These are phyloP conservation scores for Pythium rhizo-oryzae DNA, from an alignment of 352 stramenopile genomes.

Conservation along the genomic window DNA sequence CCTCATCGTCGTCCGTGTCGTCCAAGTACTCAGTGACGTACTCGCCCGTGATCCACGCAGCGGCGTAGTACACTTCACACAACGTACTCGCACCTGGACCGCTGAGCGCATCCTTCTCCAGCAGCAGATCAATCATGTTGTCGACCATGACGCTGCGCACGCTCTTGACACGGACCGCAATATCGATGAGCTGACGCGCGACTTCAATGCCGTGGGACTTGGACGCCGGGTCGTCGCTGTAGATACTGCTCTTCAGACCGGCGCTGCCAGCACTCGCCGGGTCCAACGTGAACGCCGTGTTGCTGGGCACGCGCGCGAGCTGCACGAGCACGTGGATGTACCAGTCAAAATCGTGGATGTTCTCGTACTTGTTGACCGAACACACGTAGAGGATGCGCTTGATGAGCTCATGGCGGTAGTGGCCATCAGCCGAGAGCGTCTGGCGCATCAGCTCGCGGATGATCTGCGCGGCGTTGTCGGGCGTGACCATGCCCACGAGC, in stretches of 20 bases:
- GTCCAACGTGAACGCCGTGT: constrained; percentile 45
- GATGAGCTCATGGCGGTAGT: constrained; percentile 96
- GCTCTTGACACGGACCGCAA: constrained; percentile 96
- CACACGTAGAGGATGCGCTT: constrained; percentile 97
- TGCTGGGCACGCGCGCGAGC: constrained; percentile 91
- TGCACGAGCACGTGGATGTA: constrained; percentile 98
- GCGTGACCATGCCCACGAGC: constrained; percentile 95
- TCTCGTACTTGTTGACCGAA: constrained; percentile 97
- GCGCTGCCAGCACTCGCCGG: constrained; percentile 25
- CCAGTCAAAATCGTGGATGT: constrained; percentile 98
- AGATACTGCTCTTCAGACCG: constrained; percentile 43
- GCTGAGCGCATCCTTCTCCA: constrained; percentile 84
- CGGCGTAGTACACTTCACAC: constrained; percentile 93
- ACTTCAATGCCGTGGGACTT: constrained; percentile 86
- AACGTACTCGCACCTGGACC: constrained; percentile 82
- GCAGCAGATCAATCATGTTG: constrained; percentile 94
- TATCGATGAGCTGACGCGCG: constrained; percentile 95
- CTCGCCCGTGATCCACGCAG: constrained; percentile 98
- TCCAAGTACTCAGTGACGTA: constrained; percentile 94
- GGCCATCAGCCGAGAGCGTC: constrained; percentile 92
- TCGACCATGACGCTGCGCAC: constrained; percentile 95
- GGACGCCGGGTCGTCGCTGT: constrained; percentile 27
- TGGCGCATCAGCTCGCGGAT: constrained; percentile 97
- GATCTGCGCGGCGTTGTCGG: constrained; percentile 96
- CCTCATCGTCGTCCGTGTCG: constrained; percentile 74